Conservation (phyloP, 345 rosid species). For the Dipteronia sinensis region DNA sequence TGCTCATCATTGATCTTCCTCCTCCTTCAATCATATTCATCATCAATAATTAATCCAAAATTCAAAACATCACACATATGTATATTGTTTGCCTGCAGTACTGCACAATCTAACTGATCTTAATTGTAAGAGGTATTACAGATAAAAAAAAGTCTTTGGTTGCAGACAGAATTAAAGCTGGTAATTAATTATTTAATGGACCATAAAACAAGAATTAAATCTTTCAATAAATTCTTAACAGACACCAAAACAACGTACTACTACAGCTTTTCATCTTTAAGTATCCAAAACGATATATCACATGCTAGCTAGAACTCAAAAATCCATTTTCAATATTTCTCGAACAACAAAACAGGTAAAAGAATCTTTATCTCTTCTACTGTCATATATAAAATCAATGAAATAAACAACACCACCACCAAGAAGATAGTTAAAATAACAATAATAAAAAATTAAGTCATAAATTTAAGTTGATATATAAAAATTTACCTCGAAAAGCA, state of each 20-base stretch:
- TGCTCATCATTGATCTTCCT: constrained; percentile 51
- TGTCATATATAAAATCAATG: neutral
- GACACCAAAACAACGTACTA: neutral
- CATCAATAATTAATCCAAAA: neutral
- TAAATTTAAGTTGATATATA: too few species aligned
- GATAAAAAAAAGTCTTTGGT: too few species aligned
- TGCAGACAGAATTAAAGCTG: too few species aligned
- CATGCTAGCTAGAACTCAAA: neutral
- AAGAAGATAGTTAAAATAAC: neutral
- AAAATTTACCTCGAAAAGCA: constrained; percentile 47
- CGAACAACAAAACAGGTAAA: neutral
- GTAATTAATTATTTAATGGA: too few species aligned
- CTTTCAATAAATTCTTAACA: too few species aligned
- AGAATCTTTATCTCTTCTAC: neutral
- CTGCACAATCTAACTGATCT: too few species aligned
- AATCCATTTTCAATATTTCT: neutral
- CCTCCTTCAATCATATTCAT: constrained; percentile 47
- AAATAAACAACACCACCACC: too few species aligned
- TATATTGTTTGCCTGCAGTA: too few species aligned
- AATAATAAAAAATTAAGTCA: neutral
- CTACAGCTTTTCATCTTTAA: neutral
- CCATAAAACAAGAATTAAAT: too few species aligned
- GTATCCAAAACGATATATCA: neutral
- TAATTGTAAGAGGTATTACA: too few species aligned
- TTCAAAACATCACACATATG: too few species aligned